These are phyloP conservation scores for Raphidocelis subcapitata DNA, from an alignment of 139 green algal species.

Conservation along the genomic window DNA sequence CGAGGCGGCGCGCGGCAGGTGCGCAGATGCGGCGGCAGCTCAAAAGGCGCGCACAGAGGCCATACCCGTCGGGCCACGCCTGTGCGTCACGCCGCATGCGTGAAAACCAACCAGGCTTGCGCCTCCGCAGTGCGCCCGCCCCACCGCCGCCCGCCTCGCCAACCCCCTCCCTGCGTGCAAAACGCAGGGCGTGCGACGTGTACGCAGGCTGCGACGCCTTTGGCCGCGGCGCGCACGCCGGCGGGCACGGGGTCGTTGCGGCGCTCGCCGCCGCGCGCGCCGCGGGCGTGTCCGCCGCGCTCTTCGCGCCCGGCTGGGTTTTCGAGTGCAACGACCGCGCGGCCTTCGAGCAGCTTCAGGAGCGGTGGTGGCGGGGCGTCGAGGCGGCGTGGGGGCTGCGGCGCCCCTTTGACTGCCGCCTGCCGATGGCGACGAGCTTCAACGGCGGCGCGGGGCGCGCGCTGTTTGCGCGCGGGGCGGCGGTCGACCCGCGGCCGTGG, in stretches of 20 bases:
- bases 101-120: neutral
- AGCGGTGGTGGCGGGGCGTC: constrained; percentile 36
- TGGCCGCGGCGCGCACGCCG: constrained; percentile 66
- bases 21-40: too few species aligned
- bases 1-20: neutral
- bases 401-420: neutral
- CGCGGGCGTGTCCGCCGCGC: constrained; percentile 41
- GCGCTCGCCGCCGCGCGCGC: constrained; percentile 25
- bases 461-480: constrained; percentile 26
- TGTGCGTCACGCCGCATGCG: too few species aligned
- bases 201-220: constrained; percentile 84
- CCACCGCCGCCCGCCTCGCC: neutral
- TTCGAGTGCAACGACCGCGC: constrained; percentile 38
- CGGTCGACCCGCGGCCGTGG: neutral
- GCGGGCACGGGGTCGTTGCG: constrained; percentile 9
- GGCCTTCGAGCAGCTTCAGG: constrained; percentile 2
- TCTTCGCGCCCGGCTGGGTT: constrained; percentile 68
- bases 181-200: constrained; percentile 52
- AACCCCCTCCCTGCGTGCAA: constrained; percentile 30
- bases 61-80: too few species aligned
- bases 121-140: neutral
- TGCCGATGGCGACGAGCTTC: constrained; percentile 51
- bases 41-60: too few species aligned
- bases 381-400: constrained; percentile 8
- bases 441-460: constrained; percentile 34